phyloP scores from a whole-genome alignment of 75 land plant genomes.

The Azolla pinnata region DNA sequence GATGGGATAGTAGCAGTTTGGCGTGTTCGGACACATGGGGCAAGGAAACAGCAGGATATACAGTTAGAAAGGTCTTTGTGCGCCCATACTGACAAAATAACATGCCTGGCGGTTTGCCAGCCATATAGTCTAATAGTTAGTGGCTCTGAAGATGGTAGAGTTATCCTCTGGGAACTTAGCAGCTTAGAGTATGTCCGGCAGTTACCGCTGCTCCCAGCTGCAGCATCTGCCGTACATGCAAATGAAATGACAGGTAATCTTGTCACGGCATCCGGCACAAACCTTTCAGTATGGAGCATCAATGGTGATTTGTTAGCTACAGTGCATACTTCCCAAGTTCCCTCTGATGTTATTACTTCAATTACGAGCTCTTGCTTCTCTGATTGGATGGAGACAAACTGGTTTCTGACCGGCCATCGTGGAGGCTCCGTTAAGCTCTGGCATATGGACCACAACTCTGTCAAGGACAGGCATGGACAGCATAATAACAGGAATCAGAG shows the following conservation, averaged over 20 bases:
- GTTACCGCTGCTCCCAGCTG: slow-evolving; percentile 83
- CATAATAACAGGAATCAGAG: slow-evolving; percentile 10
- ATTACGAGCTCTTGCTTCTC: slow-evolving; percentile 65
- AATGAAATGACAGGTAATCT: slow-evolving; percentile 94
- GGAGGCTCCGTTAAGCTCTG: slow-evolving; percentile 89
- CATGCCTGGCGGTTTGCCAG: slow-evolving; percentile 84
- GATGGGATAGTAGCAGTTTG: slow-evolving; percentile 88
- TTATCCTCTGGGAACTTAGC: slow-evolving; percentile 92
- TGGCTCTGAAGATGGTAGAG: slow-evolving; percentile 85
- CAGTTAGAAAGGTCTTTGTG: slow-evolving; percentile 61
- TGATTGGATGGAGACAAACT: slow-evolving; percentile 88
- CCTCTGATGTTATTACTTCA: slow-evolving; percentile 71
- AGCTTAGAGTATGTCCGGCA: slow-evolving; percentile 80
- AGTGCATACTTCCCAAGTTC: slow-evolving; percentile 77
- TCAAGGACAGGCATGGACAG: slow-evolving; percentile 7
- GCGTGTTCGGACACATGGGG: slow-evolving; percentile 59
- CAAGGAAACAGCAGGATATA: slow-evolving; percentile 34
- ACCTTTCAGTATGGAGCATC: slow-evolving; percentile 87
- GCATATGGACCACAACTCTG: slow-evolving; percentile 66
- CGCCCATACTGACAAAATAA: slow-evolving; percentile 81
- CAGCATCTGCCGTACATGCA: slow-evolving; percentile 85
- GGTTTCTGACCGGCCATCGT: slow-evolving; percentile 95
- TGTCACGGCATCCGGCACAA: slow-evolving; percentile 89
- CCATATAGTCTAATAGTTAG: slow-evolving; percentile 80
- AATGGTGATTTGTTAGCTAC: slow-evolving; percentile 96